Percentiles rank a stretch among this genome's conserved stretches.
Conservation (phyloP, 2,329 filamentous ascomycete genomes). For the Microsporum audouinii region DNA sequence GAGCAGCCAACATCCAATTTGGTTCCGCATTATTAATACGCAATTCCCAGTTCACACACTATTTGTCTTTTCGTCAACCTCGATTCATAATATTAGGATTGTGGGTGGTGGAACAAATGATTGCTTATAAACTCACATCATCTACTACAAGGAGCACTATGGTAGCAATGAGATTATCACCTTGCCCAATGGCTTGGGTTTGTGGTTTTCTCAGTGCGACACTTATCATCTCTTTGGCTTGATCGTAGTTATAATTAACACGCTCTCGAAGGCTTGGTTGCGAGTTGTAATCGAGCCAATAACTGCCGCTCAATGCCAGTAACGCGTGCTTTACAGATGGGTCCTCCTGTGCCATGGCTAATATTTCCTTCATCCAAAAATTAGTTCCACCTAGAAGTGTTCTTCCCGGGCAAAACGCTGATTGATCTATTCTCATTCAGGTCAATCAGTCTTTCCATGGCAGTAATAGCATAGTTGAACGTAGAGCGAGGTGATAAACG, state of each 20-base stretch:
- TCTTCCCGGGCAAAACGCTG: slow-evolving; percentile 9
- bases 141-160: slow-evolving; percentile 3
- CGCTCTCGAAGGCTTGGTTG: not conserved
- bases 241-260: not conserved
- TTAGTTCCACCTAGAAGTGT: slow-evolving; percentile 11
- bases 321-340: slow-evolving; percentile 9
- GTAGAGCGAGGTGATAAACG: not conserved
- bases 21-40: not conserved
- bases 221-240: not conserved
- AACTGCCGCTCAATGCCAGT: slow-evolving; percentile 8
- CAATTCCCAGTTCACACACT: slow-evolving; percentile 6
- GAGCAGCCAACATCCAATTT: not conserved
- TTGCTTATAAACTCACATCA: not conserved
- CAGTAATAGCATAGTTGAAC: not conserved
- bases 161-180: not conserved
- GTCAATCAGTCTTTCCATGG: not conserved
- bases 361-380: slow-evolving; percentile 8
- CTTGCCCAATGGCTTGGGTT: not conserved
- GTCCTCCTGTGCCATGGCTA: slow-evolving; percentile 9
- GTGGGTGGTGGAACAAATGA: not conserved
- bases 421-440: not conserved
- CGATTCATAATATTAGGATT: not conserved
- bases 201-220: not conserved
- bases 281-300: slow-evolving; percentile 11
- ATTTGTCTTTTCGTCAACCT: not conserved